These are phyloP conservation scores for Euphorbia tirucalli DNA, from an alignment of 345 rosid species.

Conservation along the genomic window DNA sequence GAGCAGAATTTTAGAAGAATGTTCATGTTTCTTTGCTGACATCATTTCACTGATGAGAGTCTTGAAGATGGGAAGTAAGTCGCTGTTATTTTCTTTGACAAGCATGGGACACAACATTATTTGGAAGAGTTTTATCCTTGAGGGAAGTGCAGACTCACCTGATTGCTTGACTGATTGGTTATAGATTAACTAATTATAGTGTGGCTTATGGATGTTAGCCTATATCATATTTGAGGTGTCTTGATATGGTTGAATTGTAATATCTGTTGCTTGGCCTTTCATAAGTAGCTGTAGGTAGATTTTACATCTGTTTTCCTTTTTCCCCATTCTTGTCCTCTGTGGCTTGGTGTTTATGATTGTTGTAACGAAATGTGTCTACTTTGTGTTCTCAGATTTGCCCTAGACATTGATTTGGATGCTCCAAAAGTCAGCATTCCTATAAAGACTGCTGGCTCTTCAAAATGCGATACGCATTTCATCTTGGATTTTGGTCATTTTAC, in stretches of 20 bases:
- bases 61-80: background rate
- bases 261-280: background rate
- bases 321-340: background rate
- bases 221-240: too few species aligned
- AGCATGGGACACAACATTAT: background rate
- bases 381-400: conserved; percentile 71
- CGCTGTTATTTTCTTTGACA: background rate
- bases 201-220: background rate
- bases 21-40: background rate
- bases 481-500: conserved; percentile 98
- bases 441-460: conserved; percentile 57
- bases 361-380: conserved; percentile 7
- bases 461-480: conserved; percentile 74
- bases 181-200: background rate
- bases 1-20: background rate
- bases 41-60: background rate
- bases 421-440: conserved; percentile 93
- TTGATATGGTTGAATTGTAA: background rate
- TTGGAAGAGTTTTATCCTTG: background rate
- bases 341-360: background rate
- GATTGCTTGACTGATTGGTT: background rate
- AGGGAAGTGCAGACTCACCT: background rate
- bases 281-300: background rate
- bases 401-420: conserved; percentile 97
- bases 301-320: background rate